phyloP scores from a whole-genome alignment of 768 basidiomycete genomes.

The Macrocybe gigantea region DNA sequence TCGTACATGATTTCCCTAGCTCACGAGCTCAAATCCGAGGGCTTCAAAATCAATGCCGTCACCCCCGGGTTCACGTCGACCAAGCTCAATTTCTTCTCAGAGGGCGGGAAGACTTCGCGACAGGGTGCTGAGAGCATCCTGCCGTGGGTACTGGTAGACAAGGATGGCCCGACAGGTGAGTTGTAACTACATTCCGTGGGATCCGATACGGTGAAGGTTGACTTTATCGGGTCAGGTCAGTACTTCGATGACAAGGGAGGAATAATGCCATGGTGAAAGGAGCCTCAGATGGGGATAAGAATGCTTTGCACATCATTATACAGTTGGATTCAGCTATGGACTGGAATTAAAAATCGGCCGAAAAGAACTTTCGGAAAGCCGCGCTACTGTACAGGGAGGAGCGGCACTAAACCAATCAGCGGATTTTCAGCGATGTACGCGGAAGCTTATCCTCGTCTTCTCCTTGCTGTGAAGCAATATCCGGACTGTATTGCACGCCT shows the following conservation, averaged over 20 bases:
- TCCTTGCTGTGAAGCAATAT: no score
- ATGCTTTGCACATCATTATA: no score
- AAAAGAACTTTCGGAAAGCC: no score
- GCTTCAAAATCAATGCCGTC: constrained; percentile 55
- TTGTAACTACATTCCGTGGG: background rate
- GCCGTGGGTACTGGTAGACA: constrained; percentile 33
- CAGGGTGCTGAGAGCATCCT: constrained; percentile 29
- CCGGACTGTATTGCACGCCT: no score
- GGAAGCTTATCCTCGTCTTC: no score
- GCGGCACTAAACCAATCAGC: no score
- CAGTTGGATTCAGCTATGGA: no score
- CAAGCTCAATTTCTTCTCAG: constrained; percentile 31
- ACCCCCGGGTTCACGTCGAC: constrained; percentile 54
- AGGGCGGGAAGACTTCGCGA: constrained; percentile 30
- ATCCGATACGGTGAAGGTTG: background rate
- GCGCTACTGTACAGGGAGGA: no score
- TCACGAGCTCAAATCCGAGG: constrained; percentile 46
- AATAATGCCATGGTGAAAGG: constrained; percentile 22
- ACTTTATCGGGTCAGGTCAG: constrained; percentile 12
- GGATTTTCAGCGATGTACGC: no score
- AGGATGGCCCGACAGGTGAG: constrained; percentile 33
- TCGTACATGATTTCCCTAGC: constrained; percentile 58
- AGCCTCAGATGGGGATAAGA: no score
- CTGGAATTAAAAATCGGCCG: no score
- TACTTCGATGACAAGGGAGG: constrained; percentile 30